A percentile compares a stretch with the other conserved stretches of the same genome.
phyloP scores from a whole-genome alignment of 2,329 filamentous ascomycete genomes.

The Fusarium sp. region DNA sequence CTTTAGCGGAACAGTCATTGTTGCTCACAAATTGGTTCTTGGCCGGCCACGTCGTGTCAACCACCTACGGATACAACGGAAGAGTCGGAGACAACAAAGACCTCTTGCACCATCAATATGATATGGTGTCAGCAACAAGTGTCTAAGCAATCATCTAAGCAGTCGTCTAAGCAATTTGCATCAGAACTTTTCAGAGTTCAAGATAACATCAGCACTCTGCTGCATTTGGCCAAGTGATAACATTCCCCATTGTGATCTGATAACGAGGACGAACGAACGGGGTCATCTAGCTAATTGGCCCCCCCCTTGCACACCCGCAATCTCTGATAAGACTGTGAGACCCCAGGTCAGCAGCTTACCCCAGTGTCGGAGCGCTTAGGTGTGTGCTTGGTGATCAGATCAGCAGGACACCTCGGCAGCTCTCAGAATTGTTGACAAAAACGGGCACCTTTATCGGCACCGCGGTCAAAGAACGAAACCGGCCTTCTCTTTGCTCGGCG shows the following conservation, averaged over 20 bases:
- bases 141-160: neutral
- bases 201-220: constrained; percentile 11
- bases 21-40: constrained; percentile 1
- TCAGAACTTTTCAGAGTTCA: neutral
- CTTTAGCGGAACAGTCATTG: constrained; percentile 4
- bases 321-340: constrained; percentile 16
- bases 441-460: constrained; percentile 5
- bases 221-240: constrained; percentile 16
- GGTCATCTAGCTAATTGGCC: neutral
- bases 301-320: neutral
- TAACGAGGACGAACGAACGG: neutral
- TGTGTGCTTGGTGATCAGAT: constrained; percentile 23
- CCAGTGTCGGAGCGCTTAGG: neutral
- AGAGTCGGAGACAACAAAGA: neutral
- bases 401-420: constrained; percentile 27
- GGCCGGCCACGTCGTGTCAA: neutral
- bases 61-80: neutral
- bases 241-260: constrained; percentile 11
- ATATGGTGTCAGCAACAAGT: constrained; percentile 2
- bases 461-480: neutral
- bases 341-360: constrained; percentile 30
- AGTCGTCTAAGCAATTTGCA: neutral
- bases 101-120: neutral
- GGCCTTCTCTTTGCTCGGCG: constrained; percentile 7
- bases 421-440: neutral